A percentile compares a stretch with the other conserved stretches of the same genome.
Conservation (phyloP, 2,329 filamentous ascomycete species). For the Tolypocladium pustulatum region DNA sequence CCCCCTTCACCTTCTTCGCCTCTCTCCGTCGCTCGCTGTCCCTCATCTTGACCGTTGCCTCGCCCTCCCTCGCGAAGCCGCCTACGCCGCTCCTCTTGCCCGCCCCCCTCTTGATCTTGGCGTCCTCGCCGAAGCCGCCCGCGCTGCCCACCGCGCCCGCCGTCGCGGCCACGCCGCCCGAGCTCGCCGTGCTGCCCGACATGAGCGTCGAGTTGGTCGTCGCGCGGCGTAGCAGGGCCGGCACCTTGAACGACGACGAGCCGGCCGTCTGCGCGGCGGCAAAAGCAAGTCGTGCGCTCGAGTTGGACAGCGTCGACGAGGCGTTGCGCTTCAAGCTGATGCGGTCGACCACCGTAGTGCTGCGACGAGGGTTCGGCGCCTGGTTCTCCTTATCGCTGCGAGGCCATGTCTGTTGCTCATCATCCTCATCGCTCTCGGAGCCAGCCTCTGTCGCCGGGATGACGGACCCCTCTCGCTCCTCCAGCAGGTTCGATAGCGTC, state of each 20-base stretch:
- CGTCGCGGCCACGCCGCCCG: background rate
- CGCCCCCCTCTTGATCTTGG: constrained; percentile 49
- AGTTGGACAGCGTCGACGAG: constrained; percentile 24
- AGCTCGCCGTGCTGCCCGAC: constrained; percentile 22
- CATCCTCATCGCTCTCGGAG: constrained; percentile 29
- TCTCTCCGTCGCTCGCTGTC: constrained; percentile 49
- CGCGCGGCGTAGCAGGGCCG: constrained; percentile 60
- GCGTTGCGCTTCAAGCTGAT: constrained; percentile 55
- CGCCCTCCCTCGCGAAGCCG: constrained; percentile 49
- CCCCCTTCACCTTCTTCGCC: constrained; percentile 46
- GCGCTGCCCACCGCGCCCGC: constrained; percentile 7
- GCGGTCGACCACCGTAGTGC: constrained; percentile 55
- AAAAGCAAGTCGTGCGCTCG: constrained; percentile 44
- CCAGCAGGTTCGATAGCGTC: constrained; percentile 73
- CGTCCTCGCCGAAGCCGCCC: constrained; percentile 34
- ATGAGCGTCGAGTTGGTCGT: constrained; percentile 52
- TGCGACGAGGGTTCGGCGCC: constrained; percentile 23
- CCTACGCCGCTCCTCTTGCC: constrained; percentile 51
- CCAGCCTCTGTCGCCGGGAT: constrained; percentile 31
- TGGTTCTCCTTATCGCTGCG: constrained; percentile 40
- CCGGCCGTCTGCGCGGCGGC: constrained; percentile 28
- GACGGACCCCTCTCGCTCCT: constrained; percentile 46
- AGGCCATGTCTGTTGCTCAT: constrained; percentile 15
- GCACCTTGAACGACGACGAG: constrained; percentile 50
- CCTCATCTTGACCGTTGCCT: constrained; percentile 41